Evolutionary conservation across 140 eudicot genomes (phyloP).

Genomic region (Flaveria floridana): DNA sequence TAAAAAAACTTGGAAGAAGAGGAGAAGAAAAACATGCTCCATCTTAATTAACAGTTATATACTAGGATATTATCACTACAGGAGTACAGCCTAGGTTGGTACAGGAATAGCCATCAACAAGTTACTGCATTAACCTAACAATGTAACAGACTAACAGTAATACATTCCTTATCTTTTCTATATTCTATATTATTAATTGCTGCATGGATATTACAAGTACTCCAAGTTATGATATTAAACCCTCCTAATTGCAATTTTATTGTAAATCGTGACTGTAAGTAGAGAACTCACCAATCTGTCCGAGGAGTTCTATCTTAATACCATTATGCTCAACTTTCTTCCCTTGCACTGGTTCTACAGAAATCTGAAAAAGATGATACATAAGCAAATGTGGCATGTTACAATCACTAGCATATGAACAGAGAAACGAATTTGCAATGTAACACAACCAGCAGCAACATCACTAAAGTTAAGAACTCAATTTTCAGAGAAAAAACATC

Average conservation of each 20-base stretch:
- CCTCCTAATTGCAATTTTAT: background rate
- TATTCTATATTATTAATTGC: constrained; percentile 2
- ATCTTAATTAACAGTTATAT: background rate
- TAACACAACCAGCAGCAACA: constrained; percentile 6
- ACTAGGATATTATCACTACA: background rate
- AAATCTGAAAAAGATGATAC: constrained; percentile 55
- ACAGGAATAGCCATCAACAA: constrained; percentile 4
- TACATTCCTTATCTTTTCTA: background rate
- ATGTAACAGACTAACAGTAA: background rate
- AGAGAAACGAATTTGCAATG: constrained; percentile 6
- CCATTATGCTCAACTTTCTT: constrained; percentile 99
- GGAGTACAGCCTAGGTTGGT: background rate
- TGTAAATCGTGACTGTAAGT: background rate
- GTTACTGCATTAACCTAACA: background rate
- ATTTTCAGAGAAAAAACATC: constrained; percentile 5
- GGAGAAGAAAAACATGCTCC: background rate
- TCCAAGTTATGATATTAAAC: constrained; percentile 18
- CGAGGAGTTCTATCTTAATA: constrained; percentile 90
- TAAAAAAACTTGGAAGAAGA: background rate
- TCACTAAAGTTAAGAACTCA: constrained; percentile 14
- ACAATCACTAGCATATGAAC: constrained; percentile 8
- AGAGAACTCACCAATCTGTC: constrained; percentile 79
- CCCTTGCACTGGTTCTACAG: constrained; percentile 89
- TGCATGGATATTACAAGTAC: constrained; percentile 16
- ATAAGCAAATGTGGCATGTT: constrained; percentile 8